These are phyloP conservation scores for Phytophthora sp. DNA, from an alignment of 352 stramenopile genomes.

Conservation along the genomic window DNA sequence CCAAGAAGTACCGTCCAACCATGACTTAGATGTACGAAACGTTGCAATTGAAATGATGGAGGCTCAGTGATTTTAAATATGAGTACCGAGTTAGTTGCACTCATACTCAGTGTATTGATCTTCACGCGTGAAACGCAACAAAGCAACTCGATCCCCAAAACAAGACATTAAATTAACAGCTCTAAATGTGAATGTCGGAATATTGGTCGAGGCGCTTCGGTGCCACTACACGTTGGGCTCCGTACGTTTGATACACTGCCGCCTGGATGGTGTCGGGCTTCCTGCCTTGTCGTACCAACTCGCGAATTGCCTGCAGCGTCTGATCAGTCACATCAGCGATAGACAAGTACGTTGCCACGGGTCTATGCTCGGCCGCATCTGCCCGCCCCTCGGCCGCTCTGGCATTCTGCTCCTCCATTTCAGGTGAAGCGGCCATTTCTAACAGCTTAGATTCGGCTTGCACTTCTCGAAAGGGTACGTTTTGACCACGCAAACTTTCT, in stretches of 20 bases:
- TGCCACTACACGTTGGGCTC: conserved; percentile 51
- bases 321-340: conserved; percentile 58
- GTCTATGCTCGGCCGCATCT: background rate
- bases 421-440: background rate
- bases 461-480: background rate
- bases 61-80: background rate
- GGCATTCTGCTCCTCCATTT: background rate
- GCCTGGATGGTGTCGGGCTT: conserved; percentile 41
- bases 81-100: too few relatives aligned
- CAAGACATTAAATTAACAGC: conserved; percentile 52
- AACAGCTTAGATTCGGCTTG: conserved; percentile 33
- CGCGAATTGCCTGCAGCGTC: conserved; percentile 58
- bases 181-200: conserved; percentile 52
- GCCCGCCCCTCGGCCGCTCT: background rate
- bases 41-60: background rate
- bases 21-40: conserved; percentile 53
- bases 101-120: too few relatives aligned
- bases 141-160: too few relatives aligned
- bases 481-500: conserved; percentile 40
- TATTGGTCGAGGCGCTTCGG: conserved; percentile 41
- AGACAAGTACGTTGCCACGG: conserved; percentile 41
- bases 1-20: conserved; percentile 85
- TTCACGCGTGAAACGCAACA: too few relatives aligned
- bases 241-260: conserved; percentile 46
- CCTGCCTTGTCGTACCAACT: conserved; percentile 45